phyloP scores from a whole-genome alignment of 2,329 filamentous ascomycete species.

The Colletotrichum destructivum region DNA sequence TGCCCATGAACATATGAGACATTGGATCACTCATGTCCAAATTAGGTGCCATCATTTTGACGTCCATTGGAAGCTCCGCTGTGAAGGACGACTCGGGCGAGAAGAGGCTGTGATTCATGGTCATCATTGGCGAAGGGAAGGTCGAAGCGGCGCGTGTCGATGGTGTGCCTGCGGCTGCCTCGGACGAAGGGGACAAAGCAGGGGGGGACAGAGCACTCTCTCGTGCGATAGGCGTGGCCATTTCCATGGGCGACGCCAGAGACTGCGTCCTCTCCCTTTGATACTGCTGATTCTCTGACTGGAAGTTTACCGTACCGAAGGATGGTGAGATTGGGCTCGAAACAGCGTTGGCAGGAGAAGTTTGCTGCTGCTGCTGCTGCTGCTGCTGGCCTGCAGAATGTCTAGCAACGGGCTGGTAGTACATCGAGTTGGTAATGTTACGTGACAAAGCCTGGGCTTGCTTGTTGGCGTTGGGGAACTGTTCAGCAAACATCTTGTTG shows the following conservation, averaged over 20 bases:
- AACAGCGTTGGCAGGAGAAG: background rate
- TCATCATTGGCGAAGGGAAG: conserved; percentile 44
- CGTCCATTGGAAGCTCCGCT: conserved; percentile 58
- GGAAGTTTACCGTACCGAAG: conserved; percentile 36
- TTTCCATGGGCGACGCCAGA: conserved; percentile 40
- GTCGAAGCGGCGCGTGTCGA: conserved; percentile 46
- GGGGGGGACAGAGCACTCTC: conserved; percentile 47
- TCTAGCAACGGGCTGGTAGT: conserved; percentile 27
- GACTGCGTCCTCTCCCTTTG: conserved; percentile 25
- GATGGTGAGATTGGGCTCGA: conserved; percentile 28
- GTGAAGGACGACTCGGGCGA: conserved; percentile 57
- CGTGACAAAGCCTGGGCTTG: conserved; percentile 48
- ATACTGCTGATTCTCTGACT: conserved; percentile 44
- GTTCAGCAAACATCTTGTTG: conserved; percentile 62
- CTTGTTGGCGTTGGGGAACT: conserved; percentile 58
- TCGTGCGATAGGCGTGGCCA: conserved; percentile 38
- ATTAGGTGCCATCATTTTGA: conserved; percentile 57
- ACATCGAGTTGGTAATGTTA: conserved; percentile 41
- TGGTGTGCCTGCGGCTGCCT: conserved; percentile 22
- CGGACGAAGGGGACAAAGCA: conserved; percentile 48
- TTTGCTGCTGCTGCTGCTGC: conserved; percentile 19
- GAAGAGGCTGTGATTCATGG: conserved; percentile 46
- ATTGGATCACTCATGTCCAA: conserved; percentile 50
- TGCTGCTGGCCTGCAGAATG: background rate
- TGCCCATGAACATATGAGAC: conserved; percentile 38